Base-by-base conservation (phyloP, 306 rosid genomes). In the Fragaria iinumae region DNA sequence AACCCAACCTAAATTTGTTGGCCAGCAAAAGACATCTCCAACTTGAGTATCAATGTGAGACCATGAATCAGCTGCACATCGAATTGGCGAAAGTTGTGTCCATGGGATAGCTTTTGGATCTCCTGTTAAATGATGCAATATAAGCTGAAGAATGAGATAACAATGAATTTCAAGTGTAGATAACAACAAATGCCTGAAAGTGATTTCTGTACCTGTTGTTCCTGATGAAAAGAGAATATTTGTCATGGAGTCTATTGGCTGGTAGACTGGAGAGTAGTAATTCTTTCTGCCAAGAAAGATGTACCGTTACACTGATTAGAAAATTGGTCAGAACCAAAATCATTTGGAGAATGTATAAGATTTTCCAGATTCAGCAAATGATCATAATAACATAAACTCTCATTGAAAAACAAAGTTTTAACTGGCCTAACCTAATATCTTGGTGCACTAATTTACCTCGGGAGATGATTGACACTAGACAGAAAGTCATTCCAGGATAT, bases 61-160 rank as follows among this genome's bases (percentile, higher is more conserved):
- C 97, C 99, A 95, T 63, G 75, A 82, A 82, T 95, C 99, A 18
- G 91, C 96, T 74, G 84, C 87, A 71, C 75, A 71, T 73, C 99
- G 86, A 74, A 95, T 89, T 27, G 97, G 96, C 11, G 96, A 84
- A 82, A 88, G 88, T 78, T 95, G 99, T 83, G 97, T 92, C 97
- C 96, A 95, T 43, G 97, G 97, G 83, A 90, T 92, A 67, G 97
- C 97, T 80, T 95, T 95, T 66, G 99, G 97, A 6, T 95, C 99
- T 68, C 97, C 99, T 92, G 79, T 79, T 55, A 59, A 82, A 80
- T 23, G 11, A 72, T 38, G 6, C 69, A 76, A 69, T 27, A n/a
- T 69, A 3, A 72, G 77, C 23, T 74, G 23, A 75, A 84, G 13
- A 52, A 72, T 59, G 76, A 27, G 12, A 71, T 73, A 23, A 75